Percentiles rank a stretch among this genome's conserved stretches.
Conservation (phyloP, 768 basidiomycete species). For the Tricholoma terreum region DNA sequence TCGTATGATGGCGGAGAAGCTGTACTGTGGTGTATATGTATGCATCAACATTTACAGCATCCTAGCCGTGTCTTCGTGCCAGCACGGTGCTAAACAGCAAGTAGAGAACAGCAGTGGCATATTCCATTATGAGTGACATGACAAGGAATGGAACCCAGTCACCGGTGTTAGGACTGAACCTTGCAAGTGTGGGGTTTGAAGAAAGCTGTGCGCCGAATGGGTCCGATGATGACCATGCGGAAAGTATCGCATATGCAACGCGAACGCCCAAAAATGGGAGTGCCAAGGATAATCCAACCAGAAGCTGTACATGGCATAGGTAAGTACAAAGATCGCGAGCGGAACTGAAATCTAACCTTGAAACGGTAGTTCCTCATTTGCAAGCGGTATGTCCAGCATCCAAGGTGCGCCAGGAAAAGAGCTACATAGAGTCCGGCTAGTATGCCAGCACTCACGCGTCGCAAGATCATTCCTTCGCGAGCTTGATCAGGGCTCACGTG, state of each 20-base stretch:
- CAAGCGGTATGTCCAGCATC: constrained; percentile 45
- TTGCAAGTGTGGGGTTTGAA: constrained; percentile 41
- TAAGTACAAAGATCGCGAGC: background rate
- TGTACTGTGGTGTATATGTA: background rate
- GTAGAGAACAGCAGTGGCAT: constrained; percentile 45
- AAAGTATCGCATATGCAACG: constrained; percentile 55
- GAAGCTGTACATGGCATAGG: constrained; percentile 39
- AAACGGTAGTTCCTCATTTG: constrained; percentile 45
- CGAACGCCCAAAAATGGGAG: constrained; percentile 60
- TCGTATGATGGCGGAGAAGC: background rate
- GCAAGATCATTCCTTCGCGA: constrained; percentile 35
- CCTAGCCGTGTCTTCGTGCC: constrained; percentile 27
- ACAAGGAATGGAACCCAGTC: constrained; percentile 56
- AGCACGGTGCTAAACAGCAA: constrained; percentile 44
- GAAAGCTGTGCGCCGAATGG: constrained; percentile 36
- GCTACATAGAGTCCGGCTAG: constrained; percentile 41
- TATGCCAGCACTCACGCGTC: constrained; percentile 41
- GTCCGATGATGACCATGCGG: constrained; percentile 54
- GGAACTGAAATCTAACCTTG: constrained; percentile 31
- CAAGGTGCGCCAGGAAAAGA: constrained; percentile 38
- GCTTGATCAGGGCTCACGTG: constrained; percentile 30
- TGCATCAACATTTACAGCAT: background rate
- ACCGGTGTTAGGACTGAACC: constrained; percentile 56
- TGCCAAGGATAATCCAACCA: constrained; percentile 49
- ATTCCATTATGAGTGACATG: constrained; percentile 63